Evolutionary conservation across 257 asterid species (phyloP).

Genomic region (Solanum bulbocastanum): DNA sequence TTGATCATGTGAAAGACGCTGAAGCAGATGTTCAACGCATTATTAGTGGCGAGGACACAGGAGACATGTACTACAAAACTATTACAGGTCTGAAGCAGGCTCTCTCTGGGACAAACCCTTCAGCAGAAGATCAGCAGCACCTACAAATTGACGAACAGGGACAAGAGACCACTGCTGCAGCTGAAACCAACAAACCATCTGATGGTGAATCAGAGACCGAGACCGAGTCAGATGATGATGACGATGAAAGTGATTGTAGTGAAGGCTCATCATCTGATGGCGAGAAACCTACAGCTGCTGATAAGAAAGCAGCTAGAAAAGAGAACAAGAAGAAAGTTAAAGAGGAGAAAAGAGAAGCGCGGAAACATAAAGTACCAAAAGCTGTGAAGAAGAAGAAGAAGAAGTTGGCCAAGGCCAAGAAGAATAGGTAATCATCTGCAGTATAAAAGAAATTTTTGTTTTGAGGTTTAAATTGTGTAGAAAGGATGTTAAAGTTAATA

Average conservation of each 20-base stretch:
- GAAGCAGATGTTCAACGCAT: conserved; percentile 84
- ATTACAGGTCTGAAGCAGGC: conserved; percentile 84
- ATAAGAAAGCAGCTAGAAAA: conserved; percentile 67
- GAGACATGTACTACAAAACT: conserved; percentile 74
- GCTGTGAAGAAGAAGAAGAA: conserved; percentile 81
- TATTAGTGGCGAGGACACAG: conserved; percentile 63
- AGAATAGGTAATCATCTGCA: conserved; percentile 28
- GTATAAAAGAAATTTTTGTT: neutral
- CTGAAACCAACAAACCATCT: neutral
- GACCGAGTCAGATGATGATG: conserved; percentile 30
- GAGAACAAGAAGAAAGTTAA: conserved; percentile 92
- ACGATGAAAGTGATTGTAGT: conserved; percentile 26
- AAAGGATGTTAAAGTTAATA: neutral
- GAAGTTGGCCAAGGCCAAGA: conserved; percentile 87
- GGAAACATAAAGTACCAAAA: conserved; percentile 74
- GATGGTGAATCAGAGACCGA: conserved; percentile 28
- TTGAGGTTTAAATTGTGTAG: neutral
- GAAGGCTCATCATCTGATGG: conserved; percentile 33
- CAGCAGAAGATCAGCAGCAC: conserved; percentile 27
- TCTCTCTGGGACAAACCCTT: conserved; percentile 28
- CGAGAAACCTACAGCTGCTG: conserved; percentile 29
- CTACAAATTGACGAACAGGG: conserved; percentile 7
- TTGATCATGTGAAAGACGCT: conserved; percentile 69
- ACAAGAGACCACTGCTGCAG: neutral
- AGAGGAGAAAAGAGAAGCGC: conserved; percentile 84